Conservation (phyloP, 768 basidiomycete genomes). For the Neoboletus magnificus region DNA sequence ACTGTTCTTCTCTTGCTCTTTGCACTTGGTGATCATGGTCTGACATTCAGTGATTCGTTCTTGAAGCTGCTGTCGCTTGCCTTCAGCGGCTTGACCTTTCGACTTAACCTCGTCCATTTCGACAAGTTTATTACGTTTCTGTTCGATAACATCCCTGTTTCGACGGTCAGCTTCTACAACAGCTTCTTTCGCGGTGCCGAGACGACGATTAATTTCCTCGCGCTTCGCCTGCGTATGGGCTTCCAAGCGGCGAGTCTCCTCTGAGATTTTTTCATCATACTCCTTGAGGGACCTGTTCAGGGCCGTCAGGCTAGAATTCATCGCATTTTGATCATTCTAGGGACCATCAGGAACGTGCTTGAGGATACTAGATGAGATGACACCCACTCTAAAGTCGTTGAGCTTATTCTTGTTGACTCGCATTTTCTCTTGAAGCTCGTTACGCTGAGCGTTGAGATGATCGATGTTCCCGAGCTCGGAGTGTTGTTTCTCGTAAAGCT, state of each 20-base stretch:
- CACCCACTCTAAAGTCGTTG: slow-evolving; percentile 42
- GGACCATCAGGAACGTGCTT: neutral
- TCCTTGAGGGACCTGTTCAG: slow-evolving; percentile 34
- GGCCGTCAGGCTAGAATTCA: slow-evolving; percentile 41
- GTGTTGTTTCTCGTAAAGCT: slow-evolving; percentile 38
- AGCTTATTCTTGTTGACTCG: slow-evolving; percentile 45
- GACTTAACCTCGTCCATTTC: slow-evolving; percentile 32
- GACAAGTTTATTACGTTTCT: slow-evolving; percentile 32
- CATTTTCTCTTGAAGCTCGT: slow-evolving; percentile 39
- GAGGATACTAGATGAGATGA: neutral
- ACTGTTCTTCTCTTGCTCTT: slow-evolving; percentile 52
- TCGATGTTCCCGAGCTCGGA: slow-evolving; percentile 45
- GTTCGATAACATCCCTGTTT: slow-evolving; percentile 28
- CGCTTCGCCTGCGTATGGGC: slow-evolving; percentile 59
- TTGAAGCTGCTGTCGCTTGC: slow-evolving; percentile 31
- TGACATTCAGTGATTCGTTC: slow-evolving; percentile 45
- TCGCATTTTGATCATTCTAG: slow-evolving; percentile 51
- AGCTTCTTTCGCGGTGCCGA: slow-evolving; percentile 44
- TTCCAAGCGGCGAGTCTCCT: slow-evolving; percentile 53
- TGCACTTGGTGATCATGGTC: slow-evolving; percentile 47
- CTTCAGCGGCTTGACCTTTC: slow-evolving; percentile 38
- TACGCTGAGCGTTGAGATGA: slow-evolving; percentile 40
- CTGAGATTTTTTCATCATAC: slow-evolving; percentile 45
- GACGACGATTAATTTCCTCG: slow-evolving; percentile 50
- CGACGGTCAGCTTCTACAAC: slow-evolving; percentile 39